Evolutionary conservation across 2,329 filamentous ascomycete genomes (phyloP), one percentile per base, ranked within the genome.

Genomic region (Dothideomycetes sp.): DNA sequence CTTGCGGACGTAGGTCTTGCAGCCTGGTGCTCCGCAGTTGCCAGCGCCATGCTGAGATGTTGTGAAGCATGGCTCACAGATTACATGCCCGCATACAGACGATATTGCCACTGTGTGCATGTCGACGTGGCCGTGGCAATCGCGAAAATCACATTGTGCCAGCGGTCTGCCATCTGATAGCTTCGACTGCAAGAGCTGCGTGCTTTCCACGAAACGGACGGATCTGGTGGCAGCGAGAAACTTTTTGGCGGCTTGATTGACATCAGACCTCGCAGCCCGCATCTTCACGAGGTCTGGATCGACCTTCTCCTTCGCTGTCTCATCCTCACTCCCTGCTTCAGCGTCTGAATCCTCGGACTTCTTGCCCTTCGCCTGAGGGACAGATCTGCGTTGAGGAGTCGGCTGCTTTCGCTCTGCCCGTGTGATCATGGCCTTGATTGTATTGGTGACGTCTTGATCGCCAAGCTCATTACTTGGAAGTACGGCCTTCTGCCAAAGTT

Each of bases 31-130:
- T 3, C 51, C 47, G 42, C 70, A 73, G 34, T 43, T 46, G 15
- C 56, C 53, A 31, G 61, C 56, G 3, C 40, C 39, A 14, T 45
- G 37, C 12, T 47, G 41, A 11, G 40, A 39, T 19, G n/a, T 34
- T 30, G 37, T 41, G 14, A 60, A 49, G 39, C 70, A 73, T 1
- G 39, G 32, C 15, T 53, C 46, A 49, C 72, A 76, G n/a, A 70
- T 48, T 1, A 60, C 44, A 48, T 77, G 73, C 0, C 73, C 73
- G 45, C 73, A 77, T 4, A 57, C 56, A 1, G 62, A 60, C 8
- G 73, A 59, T 4, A 75, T 50, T 2, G 48, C 53, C 10, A 45
- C 17, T 15, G 45, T 30, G 34, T 15, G 4, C 15, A 14, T 16
- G 29, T 10, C 15, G n/a, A 12, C 12, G 18, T 24, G 35, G 11